These are phyloP conservation scores for Ophiostoma sp. DNA, from an alignment of 2,329 filamentous ascomycete species.

Conservation along the genomic window DNA sequence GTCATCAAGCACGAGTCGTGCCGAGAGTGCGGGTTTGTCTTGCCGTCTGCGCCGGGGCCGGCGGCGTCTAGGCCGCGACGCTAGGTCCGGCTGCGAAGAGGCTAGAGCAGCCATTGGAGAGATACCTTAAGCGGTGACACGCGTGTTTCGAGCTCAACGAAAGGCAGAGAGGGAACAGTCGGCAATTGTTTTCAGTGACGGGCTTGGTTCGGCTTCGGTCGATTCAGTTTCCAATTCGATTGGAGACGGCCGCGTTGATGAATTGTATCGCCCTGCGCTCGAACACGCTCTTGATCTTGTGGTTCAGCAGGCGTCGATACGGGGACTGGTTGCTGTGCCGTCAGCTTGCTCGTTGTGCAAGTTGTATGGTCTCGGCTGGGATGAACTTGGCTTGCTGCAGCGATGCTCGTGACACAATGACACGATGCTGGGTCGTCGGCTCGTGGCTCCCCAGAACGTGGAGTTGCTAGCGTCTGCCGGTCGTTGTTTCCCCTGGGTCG, in stretches of 20 bases:
- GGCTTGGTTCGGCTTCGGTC: background rate
- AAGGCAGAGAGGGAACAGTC: background rate
- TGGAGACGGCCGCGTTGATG: background rate
- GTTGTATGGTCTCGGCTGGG: background rate
- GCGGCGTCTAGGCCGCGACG: constrained; percentile 28
- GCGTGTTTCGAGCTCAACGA: too few relatives aligned
- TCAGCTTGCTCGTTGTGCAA: background rate
- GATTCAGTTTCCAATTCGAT: background rate
- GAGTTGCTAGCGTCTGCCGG: constrained; percentile 10
- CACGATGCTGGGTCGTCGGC: constrained; percentile 13
- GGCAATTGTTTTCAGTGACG: background rate
- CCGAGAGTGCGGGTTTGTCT: constrained; percentile 71
- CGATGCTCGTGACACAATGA: constrained; percentile 11
- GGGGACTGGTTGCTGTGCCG: background rate
- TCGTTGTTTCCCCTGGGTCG: constrained; percentile 17
- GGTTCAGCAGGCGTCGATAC: background rate
- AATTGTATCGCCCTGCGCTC: background rate
- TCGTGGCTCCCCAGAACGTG: constrained; percentile 6
- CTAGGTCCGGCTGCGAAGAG: background rate
- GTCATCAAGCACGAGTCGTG: constrained; percentile 77
- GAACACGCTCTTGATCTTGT: background rate
- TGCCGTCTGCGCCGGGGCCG: constrained; percentile 47
- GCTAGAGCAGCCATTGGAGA: background rate
- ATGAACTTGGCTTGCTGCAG: background rate
- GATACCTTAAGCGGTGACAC: background rate